Evolutionary conservation across 225 moss, liverwort and hornwort species (phyloP), one percentile per base, ranked within the genome.

Genomic region (Lunularia cruciata): DNA sequence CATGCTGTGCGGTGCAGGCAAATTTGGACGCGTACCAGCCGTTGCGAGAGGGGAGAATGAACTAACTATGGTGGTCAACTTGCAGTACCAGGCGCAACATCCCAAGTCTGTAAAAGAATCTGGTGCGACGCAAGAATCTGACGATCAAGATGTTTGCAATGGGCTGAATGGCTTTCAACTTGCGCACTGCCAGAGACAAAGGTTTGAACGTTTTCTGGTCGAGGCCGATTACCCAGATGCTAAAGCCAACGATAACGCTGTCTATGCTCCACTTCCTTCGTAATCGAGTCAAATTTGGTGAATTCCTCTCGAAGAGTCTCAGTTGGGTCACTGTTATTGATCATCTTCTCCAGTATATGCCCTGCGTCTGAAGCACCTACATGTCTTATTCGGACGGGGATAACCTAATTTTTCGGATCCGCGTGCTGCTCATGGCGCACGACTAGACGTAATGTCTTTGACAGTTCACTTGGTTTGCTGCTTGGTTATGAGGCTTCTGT

Each of bases 111-210:
- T 56, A 15, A 14, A 14, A 28, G 55, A 56, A 31, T 56, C 59
- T 14, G 16, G 59, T 8, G 34, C 6, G 18, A 18, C 59, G 59
- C 32, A 58, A 2, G 58, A 15, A 6, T 2, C 34, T 25, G 14
- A 30, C 6, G 57, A 57, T 35, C 28, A 6, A 8, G 18, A 59
- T 3, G 59, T 8, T 36, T 59, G 59, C 59, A 15, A 59, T 1
- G 18, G 2, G 6, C 13, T 59, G n/a, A 59, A 4, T 2, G 59
- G 59, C n/a, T 33, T 36, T 4, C 16, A 36, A 0, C 59, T 59
- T 34, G 59, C 33, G 33, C 34, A 58, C 58, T 58, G 58, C 58
- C 58, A 58, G 34, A 13, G 58, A n/a, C 32, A 33, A 34, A 31
- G 32, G 18, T 35, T 58, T 33, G 58, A 33, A 18, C 58, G 58